phyloP scores from a whole-genome alignment of 352 stramenopile species.

The Pythium oligandrum region DNA sequence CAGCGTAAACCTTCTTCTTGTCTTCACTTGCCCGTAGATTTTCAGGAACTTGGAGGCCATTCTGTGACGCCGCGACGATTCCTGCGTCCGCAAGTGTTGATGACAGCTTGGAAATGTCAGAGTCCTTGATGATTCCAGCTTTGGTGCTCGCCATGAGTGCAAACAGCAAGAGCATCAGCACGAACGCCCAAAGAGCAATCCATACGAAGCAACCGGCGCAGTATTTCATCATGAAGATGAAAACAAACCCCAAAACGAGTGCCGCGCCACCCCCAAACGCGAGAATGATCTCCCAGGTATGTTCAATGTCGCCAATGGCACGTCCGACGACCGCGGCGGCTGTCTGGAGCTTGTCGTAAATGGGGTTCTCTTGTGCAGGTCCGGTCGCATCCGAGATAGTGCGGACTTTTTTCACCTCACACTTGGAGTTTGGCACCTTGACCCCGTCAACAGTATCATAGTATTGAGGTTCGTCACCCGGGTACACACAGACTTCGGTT shows the following conservation, averaged over 20 bases:
- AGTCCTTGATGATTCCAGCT: slow-evolving; percentile 53
- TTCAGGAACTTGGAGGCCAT: slow-evolving; percentile 39
- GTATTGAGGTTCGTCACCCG: slow-evolving; percentile 58
- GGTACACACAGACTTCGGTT: slow-evolving; percentile 65
- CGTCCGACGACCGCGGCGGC: slow-evolving; percentile 39
- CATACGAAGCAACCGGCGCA: slow-evolving; percentile 74
- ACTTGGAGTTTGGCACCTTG: slow-evolving; percentile 53
- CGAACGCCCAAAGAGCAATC: slow-evolving; percentile 60
- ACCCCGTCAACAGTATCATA: slow-evolving; percentile 52
- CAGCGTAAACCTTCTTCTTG: slow-evolving; percentile 57
- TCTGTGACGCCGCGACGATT: slow-evolving; percentile 31
- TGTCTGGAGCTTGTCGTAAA: slow-evolving; percentile 68
- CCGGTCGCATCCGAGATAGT: slow-evolving; percentile 47
- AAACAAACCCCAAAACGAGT: slow-evolving; percentile 57
- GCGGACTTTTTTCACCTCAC: slow-evolving; percentile 64
- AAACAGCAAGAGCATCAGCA: slow-evolving; percentile 62
- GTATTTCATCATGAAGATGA: slow-evolving; percentile 66
- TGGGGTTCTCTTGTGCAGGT: slow-evolving; percentile 60
- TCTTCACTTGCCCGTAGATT: slow-evolving; percentile 48
- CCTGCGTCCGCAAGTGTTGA: slow-evolving; percentile 33
- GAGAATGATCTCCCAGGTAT: slow-evolving; percentile 53
- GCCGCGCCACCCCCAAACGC: slow-evolving; percentile 38
- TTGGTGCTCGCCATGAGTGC: slow-evolving; percentile 74
- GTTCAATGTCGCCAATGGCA: slow-evolving; percentile 64
- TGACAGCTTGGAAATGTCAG: slow-evolving; percentile 36